Evolutionary conservation across 2,329 filamentous ascomycete genomes (phyloP).

Genomic region (Magnaporthiopsis rhizophila): DNA sequence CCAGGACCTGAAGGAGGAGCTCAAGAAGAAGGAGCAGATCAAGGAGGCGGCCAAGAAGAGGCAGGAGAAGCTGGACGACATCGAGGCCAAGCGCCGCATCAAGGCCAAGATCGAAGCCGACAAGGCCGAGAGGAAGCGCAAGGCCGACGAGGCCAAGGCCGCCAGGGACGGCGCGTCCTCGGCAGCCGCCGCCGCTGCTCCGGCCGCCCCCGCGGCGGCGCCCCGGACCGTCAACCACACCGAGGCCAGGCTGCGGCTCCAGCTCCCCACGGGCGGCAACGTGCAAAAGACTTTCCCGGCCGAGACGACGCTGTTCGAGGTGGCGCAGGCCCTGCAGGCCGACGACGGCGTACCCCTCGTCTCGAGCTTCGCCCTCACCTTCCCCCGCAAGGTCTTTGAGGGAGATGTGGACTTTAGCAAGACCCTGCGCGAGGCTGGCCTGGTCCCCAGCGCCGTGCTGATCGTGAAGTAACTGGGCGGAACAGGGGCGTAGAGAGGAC

Average conservation of each 20-base stretch:
- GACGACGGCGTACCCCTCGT: constrained; percentile 62
- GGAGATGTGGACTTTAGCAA: constrained; percentile 70
- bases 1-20: constrained; percentile 83
- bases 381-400: constrained; percentile 74
- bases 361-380: constrained; percentile 74
- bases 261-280: constrained; percentile 61
- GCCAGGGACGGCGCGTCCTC: constrained; percentile 65
- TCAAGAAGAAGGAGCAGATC: constrained; percentile 80
- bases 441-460: constrained; percentile 85
- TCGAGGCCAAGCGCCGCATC: constrained; percentile 80
- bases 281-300: constrained; percentile 82
- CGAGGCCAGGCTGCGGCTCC: constrained; percentile 74
- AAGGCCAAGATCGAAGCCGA: constrained; percentile 92
- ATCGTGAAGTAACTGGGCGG: constrained; percentile 12
- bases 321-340: constrained; percentile 65
- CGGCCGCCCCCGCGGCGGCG: constrained; percentile 36
- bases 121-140: constrained; percentile 79
- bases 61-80: constrained; percentile 77
- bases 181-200: constrained; percentile 30
- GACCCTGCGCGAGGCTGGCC: constrained; percentile 84
- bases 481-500: neutral
- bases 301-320: constrained; percentile 87
- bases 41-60: constrained; percentile 85
- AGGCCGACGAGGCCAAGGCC: constrained; percentile 79
- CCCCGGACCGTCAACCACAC: constrained; percentile 66